These are phyloP conservation scores for Leucosporidium yakuticum DNA, from an alignment of 768 basidiomycete genomes.

Conservation along the genomic window DNA sequence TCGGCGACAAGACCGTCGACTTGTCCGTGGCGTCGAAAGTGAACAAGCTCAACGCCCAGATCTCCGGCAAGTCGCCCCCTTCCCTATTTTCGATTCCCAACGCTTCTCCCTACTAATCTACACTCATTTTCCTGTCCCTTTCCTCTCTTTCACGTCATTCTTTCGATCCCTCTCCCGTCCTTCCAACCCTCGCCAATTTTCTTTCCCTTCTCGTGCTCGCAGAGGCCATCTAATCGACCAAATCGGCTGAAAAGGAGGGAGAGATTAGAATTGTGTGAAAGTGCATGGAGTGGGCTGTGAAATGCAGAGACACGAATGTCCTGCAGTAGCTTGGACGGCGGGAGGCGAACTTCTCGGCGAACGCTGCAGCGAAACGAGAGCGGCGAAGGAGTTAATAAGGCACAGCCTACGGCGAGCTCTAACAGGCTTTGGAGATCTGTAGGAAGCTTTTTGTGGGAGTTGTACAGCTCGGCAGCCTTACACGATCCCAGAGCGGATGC, in stretches of 20 bases:
- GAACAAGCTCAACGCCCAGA: constrained; percentile 83
- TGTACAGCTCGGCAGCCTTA: too few species aligned
- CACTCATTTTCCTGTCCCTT: not conserved
- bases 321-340: too few species aligned
- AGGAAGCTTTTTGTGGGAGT: too few species aligned
- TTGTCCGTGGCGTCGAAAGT: constrained; percentile 89
- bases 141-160: not conserved
- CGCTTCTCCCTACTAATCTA: not conserved
- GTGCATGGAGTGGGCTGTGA: too few species aligned
- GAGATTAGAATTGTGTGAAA: too few species aligned
- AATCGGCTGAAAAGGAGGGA: not conserved
- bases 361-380: too few species aligned
- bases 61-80: constrained; percentile 50
- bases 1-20: constrained; percentile 97
- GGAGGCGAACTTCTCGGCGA: too few species aligned
- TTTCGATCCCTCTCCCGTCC: not conserved
- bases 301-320: too few species aligned
- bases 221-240: constrained; percentile 2
- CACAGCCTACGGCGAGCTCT: too few species aligned
- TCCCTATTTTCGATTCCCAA: not conserved
- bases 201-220: not conserved
- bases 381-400: too few species aligned
- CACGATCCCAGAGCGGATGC: too few species aligned
- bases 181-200: not conserved
- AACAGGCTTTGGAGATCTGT: too few species aligned